Conservation (phyloP, 1,139 yeast genomes). For the Pichia terricola region DNA sequence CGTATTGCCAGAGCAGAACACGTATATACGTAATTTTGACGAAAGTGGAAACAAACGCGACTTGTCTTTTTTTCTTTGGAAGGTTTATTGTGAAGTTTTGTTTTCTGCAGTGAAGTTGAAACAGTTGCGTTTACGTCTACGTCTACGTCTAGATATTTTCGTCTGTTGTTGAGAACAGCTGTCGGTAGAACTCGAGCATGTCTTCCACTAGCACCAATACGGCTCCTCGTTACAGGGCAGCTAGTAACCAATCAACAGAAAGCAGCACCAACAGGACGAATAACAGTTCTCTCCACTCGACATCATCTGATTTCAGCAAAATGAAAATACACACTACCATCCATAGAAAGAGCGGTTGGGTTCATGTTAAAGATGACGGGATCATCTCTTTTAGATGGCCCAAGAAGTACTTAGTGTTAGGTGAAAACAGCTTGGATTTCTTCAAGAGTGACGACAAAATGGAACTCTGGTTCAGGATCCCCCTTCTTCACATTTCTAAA, state of each 20-base stretch:
- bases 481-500: conserved; percentile 45
- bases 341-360: conserved; percentile 60
- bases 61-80: too few species aligned
- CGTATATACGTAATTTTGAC: too few species aligned
- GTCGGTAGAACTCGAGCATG: not conserved
- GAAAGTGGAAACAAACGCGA: too few species aligned
- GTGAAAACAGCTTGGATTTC: conserved; percentile 66
- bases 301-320: conserved; percentile 15
- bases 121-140: too few species aligned
- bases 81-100: too few species aligned
- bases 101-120: too few species aligned
- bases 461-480: conserved; percentile 37
- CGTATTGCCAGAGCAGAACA: too few species aligned
- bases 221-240: not conserved
- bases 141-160: too few species aligned
- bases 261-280: not conserved
- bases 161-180: too few species aligned
- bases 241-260: not conserved
- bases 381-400: conserved; percentile 85
- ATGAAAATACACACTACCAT: conserved; percentile 23
- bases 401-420: conserved; percentile 68
- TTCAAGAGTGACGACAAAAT: conserved; percentile 53
- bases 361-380: conserved; percentile 86
- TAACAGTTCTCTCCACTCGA: not conserved
- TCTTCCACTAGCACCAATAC: not conserved